A percentile compares a stretch with the other conserved stretches of the same genome.
phyloP scores from a whole-genome alignment of 805 yeast species.

The Yamadazyma nakazawae region DNA sequence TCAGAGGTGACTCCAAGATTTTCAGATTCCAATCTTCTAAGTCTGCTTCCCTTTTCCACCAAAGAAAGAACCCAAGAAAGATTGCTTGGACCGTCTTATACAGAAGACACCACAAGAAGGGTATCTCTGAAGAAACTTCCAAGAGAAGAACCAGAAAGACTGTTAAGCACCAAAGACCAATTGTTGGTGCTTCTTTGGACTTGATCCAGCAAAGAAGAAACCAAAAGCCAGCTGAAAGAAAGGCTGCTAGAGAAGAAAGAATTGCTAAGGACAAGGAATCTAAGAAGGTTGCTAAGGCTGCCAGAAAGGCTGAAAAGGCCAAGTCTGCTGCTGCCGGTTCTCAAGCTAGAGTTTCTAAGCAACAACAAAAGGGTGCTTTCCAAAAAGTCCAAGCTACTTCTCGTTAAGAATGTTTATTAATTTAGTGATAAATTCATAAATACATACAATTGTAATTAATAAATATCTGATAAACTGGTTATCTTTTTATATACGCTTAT shows the following conservation, averaged over 20 bases:
- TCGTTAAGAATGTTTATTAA: conserved; percentile 57
- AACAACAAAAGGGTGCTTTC: conserved; percentile 97
- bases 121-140: conserved; percentile 96
- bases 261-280: conserved; percentile 78
- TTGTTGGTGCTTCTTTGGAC: conserved; percentile 99
- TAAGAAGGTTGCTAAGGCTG: conserved; percentile 88
- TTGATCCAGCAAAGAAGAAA: conserved; percentile 97
- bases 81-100: conserved; percentile 98
- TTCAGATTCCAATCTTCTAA: conserved; percentile 99
- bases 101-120: conserved; percentile 99
- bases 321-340: conserved; percentile 74
- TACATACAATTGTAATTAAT: conserved; percentile 13
- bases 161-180: conserved; percentile 98
- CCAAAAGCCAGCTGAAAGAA: conserved; percentile 94
- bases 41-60: conserved; percentile 96
- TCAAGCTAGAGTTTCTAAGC: conserved; percentile 73
- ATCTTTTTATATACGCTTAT: neutral
- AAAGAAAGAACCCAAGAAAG: conserved; percentile 99
- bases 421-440: conserved; percentile 9
- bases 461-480: conserved; percentile 6
- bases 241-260: conserved; percentile 94
- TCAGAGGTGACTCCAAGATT: conserved; percentile 99
- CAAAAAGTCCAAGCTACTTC: conserved; percentile 95
- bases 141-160: conserved; percentile 97
- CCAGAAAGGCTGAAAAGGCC: conserved; percentile 94